A percentile compares a stretch with the other conserved stretches of the same genome.
Conservation (phyloP, 1,284 basidiomycete genomes). For the Spongispora temasekensis region DNA sequence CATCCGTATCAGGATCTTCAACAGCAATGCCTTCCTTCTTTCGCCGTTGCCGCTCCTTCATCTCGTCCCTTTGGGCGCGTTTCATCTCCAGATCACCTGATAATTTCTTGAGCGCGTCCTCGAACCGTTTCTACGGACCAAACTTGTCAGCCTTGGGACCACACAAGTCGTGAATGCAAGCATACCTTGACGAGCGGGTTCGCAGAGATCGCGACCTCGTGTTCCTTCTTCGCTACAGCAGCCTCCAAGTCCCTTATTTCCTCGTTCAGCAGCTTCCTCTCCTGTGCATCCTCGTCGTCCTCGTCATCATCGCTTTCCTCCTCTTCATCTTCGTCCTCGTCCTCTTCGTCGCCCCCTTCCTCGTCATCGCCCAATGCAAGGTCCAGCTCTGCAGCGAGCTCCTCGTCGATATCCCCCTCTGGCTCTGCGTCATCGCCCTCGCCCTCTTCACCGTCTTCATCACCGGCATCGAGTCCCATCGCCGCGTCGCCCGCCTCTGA, state of each 20-base stretch:
- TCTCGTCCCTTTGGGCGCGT: slow-evolving; percentile 73
- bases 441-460: slow-evolving; percentile 61
- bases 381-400: slow-evolving; percentile 74
- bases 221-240: slow-evolving; percentile 84
- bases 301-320: slow-evolving; percentile 73
- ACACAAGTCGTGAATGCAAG: neutral
- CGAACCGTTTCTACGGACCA: slow-evolving; percentile 80
- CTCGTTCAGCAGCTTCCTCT: slow-evolving; percentile 80
- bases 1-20: slow-evolving; percentile 49
- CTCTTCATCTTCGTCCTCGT: slow-evolving; percentile 68
- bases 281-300: slow-evolving; percentile 70
- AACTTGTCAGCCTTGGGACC: slow-evolving; percentile 5
- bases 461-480: slow-evolving; percentile 54
- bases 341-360: slow-evolving; percentile 65
- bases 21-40: slow-evolving; percentile 60
- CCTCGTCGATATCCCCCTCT: slow-evolving; percentile 74
- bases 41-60: slow-evolving; percentile 69
- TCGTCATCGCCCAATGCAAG: slow-evolving; percentile 70
- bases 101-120: slow-evolving; percentile 88
- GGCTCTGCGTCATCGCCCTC: slow-evolving; percentile 59
- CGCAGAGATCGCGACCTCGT: slow-evolving; percentile 82
- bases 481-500: slow-evolving; percentile 66
- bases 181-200: slow-evolving; percentile 86
- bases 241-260: slow-evolving; percentile 90
- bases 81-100: slow-evolving; percentile 87